phyloP scores from a whole-genome alignment of 1,284 basidiomycete genomes.

The Trichosporon sp. region DNA sequence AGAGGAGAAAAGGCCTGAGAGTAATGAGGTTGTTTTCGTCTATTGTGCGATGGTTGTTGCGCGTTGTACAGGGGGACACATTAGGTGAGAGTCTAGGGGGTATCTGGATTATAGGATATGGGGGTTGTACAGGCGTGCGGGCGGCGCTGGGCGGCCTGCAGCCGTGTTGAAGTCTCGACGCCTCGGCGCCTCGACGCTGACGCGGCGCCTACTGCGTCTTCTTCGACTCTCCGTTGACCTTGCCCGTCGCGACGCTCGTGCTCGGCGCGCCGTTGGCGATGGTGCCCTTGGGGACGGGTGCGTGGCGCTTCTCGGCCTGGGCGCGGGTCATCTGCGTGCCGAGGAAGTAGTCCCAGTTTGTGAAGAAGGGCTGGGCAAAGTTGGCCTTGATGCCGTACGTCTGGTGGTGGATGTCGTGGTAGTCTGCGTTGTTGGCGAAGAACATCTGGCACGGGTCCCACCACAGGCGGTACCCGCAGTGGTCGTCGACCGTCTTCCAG shows the following conservation, averaged over 20 bases:
- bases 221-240: neutral
- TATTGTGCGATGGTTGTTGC: neutral
- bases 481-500: slow-evolving; percentile 95
- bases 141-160: no score
- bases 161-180: no score
- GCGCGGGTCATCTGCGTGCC: slow-evolving; percentile 48
- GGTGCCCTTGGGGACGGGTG: neutral
- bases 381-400: slow-evolving; percentile 91
- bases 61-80: neutral
- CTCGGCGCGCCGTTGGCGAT: slow-evolving; percentile 10
- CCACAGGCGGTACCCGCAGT: slow-evolving; percentile 86
- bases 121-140: neutral
- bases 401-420: slow-evolving; percentile 98
- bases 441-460: slow-evolving; percentile 85
- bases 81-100: neutral
- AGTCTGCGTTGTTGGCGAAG: slow-evolving; percentile 91
- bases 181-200: no score
- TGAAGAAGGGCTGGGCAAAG: slow-evolving; percentile 88
- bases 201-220: neutral
- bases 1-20: no score
- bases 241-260: neutral
- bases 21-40: no score
- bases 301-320: slow-evolving; percentile 29
- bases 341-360: slow-evolving; percentile 49
- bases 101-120: neutral